Evolutionary conservation across 768 basidiomycete genomes (phyloP).

Genomic region (Lepiota subincarnata): DNA sequence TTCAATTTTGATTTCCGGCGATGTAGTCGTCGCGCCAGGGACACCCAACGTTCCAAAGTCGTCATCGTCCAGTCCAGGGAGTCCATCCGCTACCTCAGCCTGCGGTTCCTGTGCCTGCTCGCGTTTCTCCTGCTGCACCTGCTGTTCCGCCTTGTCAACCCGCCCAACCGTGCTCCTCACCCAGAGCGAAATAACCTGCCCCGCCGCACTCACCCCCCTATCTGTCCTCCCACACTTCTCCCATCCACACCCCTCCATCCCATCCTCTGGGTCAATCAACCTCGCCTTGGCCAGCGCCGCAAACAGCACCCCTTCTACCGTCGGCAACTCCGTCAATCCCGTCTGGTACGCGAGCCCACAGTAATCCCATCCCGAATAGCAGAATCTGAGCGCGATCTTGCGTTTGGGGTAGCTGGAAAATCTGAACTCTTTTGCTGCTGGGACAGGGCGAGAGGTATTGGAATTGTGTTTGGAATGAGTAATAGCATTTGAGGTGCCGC

Average conservation of each 20-base stretch:
- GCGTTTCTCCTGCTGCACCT: slow-evolving; percentile 7
- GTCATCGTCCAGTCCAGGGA: slow-evolving; percentile 27
- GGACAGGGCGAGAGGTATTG: too few relatives aligned
- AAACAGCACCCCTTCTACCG: slow-evolving; percentile 86
- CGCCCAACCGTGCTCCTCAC: slow-evolving; percentile 63
- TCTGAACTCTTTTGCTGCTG: slow-evolving; percentile 38
- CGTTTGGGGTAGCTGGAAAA: slow-evolving; percentile 68
- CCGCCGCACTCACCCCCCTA: slow-evolving; percentile 89
- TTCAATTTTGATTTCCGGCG: slow-evolving; percentile 9
- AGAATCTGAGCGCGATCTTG: slow-evolving; percentile 92
- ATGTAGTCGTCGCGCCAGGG: slow-evolving; percentile 14
- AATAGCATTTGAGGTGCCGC: too few relatives aligned
- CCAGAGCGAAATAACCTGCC: slow-evolving; percentile 92
- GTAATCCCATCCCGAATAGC: slow-evolving; percentile 91
- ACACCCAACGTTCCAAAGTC: slow-evolving; percentile 36
- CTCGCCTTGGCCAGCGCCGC: slow-evolving; percentile 72
- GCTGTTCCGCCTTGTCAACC: slow-evolving; percentile 15
- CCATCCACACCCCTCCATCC: slow-evolving; percentile 86
- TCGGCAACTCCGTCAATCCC: slow-evolving; percentile 68
- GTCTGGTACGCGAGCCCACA: slow-evolving; percentile 84
- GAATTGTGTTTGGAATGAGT: too few relatives aligned
- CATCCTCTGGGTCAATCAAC: slow-evolving; percentile 69
- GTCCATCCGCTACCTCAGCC: too few relatives aligned
- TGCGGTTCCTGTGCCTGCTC: background rate
- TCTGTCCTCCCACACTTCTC: slow-evolving; percentile 93